A percentile compares a stretch with the other conserved stretches of the same genome.
phyloP scores from a whole-genome alignment of 495 filamentous ascomycete species.

The Xylaria bambusicola region DNA sequence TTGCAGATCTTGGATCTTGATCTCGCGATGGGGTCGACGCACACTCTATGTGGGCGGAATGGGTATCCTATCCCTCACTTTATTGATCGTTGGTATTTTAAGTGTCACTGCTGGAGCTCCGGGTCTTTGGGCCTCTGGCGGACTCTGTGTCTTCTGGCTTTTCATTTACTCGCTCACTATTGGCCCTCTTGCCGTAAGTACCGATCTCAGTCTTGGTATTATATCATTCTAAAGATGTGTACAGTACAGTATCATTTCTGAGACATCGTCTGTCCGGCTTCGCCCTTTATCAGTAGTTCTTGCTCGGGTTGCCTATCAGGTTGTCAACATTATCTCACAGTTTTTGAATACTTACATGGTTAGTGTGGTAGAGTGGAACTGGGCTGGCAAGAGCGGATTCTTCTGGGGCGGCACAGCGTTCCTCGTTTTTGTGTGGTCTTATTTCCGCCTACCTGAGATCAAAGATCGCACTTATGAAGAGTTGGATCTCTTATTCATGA shows the following conservation, averaged over 20 bases:
- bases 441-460: constrained; percentile 33
- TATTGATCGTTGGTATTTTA: constrained; percentile 37
- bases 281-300: constrained; percentile 54
- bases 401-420: constrained; percentile 53
- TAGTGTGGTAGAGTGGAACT: constrained; percentile 46
- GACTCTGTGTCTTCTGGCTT: constrained; percentile 46
- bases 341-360: constrained; percentile 60
- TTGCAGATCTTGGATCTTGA: constrained; percentile 44
- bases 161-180: constrained; percentile 43
- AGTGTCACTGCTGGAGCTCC: constrained; percentile 26
- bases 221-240: constrained; percentile 27
- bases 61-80: constrained; percentile 33
- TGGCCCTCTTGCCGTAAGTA: constrained; percentile 43
- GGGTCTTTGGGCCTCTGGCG: constrained; percentile 33
- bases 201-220: not conserved
- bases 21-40: constrained; percentile 49
- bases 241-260: constrained; percentile 53
- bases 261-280: constrained; percentile 52
- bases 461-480: constrained; percentile 50
- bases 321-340: constrained; percentile 60
- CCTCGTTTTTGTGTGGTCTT: constrained; percentile 36
- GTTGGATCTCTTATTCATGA: constrained; percentile 54
- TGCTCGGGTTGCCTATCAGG: constrained; percentile 56
- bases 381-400: constrained; percentile 44
- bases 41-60: constrained; percentile 49